Evolutionary conservation across 1,139 yeast genomes (phyloP), one percentile per base, ranked within the genome.

Genomic region (Lodderomyces parapsilosis): DNA sequence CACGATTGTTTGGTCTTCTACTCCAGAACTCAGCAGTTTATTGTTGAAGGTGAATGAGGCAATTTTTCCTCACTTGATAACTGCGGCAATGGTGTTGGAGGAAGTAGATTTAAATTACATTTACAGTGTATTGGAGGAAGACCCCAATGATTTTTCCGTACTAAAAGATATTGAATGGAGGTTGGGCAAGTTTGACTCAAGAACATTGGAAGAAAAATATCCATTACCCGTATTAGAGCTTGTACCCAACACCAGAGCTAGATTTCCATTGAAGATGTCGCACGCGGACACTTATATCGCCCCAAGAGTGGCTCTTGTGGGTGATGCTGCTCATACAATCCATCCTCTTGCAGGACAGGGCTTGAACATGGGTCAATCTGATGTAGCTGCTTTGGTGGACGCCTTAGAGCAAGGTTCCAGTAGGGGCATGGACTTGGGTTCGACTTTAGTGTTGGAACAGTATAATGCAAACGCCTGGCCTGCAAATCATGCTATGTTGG

Each of bases 291-390:
- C 87, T 1, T 93, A 94, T 59, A 80, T 88, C 13, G 80, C 81
- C 1, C 91, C 87, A 4, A 74, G 99, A 52, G 78, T 91, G 27
- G 99, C 98, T 0, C 70, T 93, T 17, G 86, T 93, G 8, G 99
- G 99, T 17, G 99, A 93, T 64, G 99, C 99, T 1, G 99, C 98
- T 0, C 99, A 93, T 55, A 86, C 98, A 0, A 88, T 96, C 1
- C 99, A 93, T 61, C 99, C 99, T 2, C 72, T 93, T 47, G 98
- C 98, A 2, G 99, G 99, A 4, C 99, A 94, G 65, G 99, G 99
- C 13, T 76, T 93, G 47, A 93, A 93, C 61, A 90, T 93, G 96
- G 99, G 99, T n/a, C 97, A 91, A 61, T 83, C 86, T 28, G 99
- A 93, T 58, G 96, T 88, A 2, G 83, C 83, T 44, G 71, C 83